Evolutionary conservation across 1,139 yeast genomes (phyloP).

Genomic region (Geotrichum europaeum): DNA sequence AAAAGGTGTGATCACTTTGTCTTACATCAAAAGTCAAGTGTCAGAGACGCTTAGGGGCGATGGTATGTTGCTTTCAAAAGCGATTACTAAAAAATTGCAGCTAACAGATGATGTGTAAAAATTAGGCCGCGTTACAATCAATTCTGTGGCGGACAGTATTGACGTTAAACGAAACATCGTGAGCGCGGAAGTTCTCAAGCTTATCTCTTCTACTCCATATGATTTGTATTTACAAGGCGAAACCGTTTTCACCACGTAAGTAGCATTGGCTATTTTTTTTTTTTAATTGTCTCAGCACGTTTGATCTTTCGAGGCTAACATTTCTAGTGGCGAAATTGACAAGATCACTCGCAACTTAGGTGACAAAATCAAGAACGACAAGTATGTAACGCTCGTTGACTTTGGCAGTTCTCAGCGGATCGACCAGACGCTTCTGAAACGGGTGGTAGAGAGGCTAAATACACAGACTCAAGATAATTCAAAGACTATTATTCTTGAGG

Average conservation of each 20-base stretch:
- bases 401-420: conserved; percentile 12
- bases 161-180: conserved; percentile 11
- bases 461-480: not conserved
- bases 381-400: not conserved
- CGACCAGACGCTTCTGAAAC: conserved; percentile 9
- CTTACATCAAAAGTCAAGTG: conserved; percentile 20
- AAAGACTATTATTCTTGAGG: conserved; percentile 6
- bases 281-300: not conserved
- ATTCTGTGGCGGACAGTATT: conserved; percentile 9
- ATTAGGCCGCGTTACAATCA: conserved; percentile 12
- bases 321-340: conserved; percentile 10
- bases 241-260: conserved; percentile 12
- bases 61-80: conserved; percentile 9
- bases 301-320: not conserved
- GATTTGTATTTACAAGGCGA: conserved; percentile 12
- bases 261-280: not conserved
- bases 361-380: not conserved
- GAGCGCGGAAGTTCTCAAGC: not conserved
- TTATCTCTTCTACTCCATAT: not conserved
- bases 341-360: not conserved
- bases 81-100: not conserved
- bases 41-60: conserved; percentile 18
- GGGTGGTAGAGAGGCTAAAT: conserved; percentile 8
- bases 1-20: conserved; percentile 21
- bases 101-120: not conserved